Evolutionary conservation across 768 basidiomycete species (phyloP), one percentile per base, ranked within the genome.

Genomic region (Phylloporus sp.): DNA sequence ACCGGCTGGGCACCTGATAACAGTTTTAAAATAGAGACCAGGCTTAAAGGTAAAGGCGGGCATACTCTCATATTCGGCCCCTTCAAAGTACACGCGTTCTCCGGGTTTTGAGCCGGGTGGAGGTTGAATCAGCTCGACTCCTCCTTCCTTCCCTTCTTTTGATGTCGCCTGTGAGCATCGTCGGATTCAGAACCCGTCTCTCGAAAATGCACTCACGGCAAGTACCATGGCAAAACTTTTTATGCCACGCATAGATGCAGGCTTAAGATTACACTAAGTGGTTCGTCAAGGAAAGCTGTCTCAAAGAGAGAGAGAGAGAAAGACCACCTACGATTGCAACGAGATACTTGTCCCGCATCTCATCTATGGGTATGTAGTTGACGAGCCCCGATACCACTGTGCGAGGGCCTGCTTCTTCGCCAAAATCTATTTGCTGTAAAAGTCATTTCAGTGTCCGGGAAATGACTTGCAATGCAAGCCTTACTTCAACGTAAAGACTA

Each of bases 181-280:
- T 61, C 18, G 47, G 22, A 29, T 28, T 29, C 3, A 43, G 21
- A 39, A 29, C 15, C 26, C 21, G 18, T 14, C 38, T 22, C 17
- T 21, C 3, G 9, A 42, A 6, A 37, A 18, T 29, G 31, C 9
- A 66, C 82, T 38, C 65, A 92, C 92, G 61, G 86, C 87, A 51
- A 99, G 83, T 29, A 99, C 87, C 96, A 99, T 98, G 26, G 93
- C 96, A 60, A 87, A 95, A 49, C 92, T 95, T 73, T 97, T 98
- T 57, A 99, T 84, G 3, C 96, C 96, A 48, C 95, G 84, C 95
- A 99, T 98, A 55, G 76, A 84, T 7, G 88, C 95, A 5, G 95
- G 95, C 69, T 99, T 98, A 50, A 99, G 69, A 66, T 98, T 94
- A 65, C 88, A 91, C 86, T 89, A 44, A 10, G 15, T 11, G 35